Evolutionary conservation across 805 yeast species (phyloP).

Genomic region (Lipomyces chichibuensis): DNA sequence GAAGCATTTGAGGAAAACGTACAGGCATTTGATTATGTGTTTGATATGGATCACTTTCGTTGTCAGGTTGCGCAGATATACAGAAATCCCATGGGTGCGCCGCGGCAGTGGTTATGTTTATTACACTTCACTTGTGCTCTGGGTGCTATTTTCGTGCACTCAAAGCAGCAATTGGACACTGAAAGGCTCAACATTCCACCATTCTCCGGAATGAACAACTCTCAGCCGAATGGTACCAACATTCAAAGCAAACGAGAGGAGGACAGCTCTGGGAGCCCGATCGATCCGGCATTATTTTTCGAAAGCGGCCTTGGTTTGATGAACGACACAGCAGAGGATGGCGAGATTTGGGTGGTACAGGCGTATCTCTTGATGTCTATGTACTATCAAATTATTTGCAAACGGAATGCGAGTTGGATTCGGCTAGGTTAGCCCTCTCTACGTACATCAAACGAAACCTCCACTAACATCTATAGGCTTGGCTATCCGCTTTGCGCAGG

Average conservation of each 20-base stretch:
- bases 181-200: conserved; percentile 37
- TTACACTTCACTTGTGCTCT: conserved; percentile 49
- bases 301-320: conserved; percentile 46
- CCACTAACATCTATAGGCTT: conserved; percentile 18
- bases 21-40: conserved; percentile 49
- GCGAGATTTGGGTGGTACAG: conserved; percentile 50
- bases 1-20: conserved; percentile 47
- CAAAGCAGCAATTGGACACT: conserved; percentile 39
- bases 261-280: conserved; percentile 5
- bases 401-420: conserved; percentile 51
- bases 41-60: conserved; percentile 46
- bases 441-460: not conserved
- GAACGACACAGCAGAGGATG: conserved; percentile 46
- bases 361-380: conserved; percentile 48
- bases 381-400: conserved; percentile 49
- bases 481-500: conserved; percentile 52
- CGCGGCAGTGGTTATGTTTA: conserved; percentile 43
- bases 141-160: conserved; percentile 48
- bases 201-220: conserved; percentile 6
- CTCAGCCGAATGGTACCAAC: conserved; percentile 1
- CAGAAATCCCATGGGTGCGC: conserved; percentile 41
- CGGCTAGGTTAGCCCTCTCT: conserved; percentile 44
- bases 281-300: conserved; percentile 44
- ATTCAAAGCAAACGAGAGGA: not conserved
- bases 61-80: conserved; percentile 44